These are phyloP conservation scores for Paramyrothecium roridum DNA, from an alignment of 2,329 filamentous ascomycete species.

Conservation along the genomic window DNA sequence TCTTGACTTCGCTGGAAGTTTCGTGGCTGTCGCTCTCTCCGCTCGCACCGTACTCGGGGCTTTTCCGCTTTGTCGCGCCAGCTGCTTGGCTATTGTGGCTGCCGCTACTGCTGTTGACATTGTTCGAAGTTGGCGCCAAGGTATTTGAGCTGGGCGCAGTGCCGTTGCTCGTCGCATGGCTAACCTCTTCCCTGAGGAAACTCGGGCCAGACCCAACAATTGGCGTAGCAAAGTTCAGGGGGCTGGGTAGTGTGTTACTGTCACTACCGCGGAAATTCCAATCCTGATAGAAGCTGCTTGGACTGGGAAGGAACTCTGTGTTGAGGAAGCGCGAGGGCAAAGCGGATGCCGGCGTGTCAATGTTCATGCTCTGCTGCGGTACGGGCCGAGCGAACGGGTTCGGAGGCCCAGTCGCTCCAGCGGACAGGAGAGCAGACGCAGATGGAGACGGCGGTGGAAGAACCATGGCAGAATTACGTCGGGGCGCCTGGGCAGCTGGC, in stretches of 20 bases:
- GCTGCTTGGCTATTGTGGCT: constrained; percentile 18
- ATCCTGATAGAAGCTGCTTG: constrained; percentile 87
- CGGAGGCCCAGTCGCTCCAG: constrained; percentile 85
- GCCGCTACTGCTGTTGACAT: not conserved
- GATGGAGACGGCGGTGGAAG: constrained; percentile 92
- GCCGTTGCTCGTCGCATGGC: constrained; percentile 14
- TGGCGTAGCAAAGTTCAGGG: constrained; percentile 89
- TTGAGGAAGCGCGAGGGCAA: constrained; percentile 88
- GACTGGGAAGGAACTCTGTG: constrained; percentile 83
- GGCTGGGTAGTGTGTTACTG: constrained; percentile 85
- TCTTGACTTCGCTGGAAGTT: constrained; percentile 45
- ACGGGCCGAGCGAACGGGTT: constrained; percentile 92
- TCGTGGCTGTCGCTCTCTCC: constrained; percentile 39
- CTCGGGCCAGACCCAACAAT: constrained; percentile 59
- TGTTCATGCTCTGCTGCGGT: constrained; percentile 62
- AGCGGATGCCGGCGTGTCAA: constrained; percentile 79
- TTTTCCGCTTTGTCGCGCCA: constrained; percentile 46
- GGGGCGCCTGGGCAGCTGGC: constrained; percentile 52
- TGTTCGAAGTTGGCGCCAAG: not conserved
- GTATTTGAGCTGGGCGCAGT: constrained; percentile 3
- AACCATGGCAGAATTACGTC: constrained; percentile 65
- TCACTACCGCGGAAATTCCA: constrained; percentile 76
- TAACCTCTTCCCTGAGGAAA: constrained; percentile 55
- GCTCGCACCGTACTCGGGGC: constrained; percentile 45
- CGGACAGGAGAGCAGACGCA: constrained; percentile 79